Evolutionary conservation across 345 rosid species (phyloP).

Genomic region (Schrenkiella parvula): DNA sequence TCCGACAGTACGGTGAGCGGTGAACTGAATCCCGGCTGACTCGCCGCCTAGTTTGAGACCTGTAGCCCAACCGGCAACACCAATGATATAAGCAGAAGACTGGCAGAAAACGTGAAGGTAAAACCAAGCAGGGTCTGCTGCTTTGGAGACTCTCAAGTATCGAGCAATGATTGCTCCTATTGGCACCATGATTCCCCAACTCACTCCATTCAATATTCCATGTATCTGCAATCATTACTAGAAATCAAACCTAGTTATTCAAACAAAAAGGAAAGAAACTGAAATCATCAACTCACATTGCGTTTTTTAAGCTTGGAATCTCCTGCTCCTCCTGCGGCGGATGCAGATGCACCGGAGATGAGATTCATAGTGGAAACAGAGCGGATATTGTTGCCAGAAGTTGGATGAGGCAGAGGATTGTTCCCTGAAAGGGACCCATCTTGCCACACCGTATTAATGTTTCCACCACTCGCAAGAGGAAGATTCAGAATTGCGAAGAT

Average conservation of each 20-base stretch:
- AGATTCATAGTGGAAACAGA: conserved; percentile 61
- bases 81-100: conserved; percentile 57
- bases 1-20: conserved; percentile 60
- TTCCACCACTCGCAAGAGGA: conserved; percentile 28
- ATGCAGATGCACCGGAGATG: conserved; percentile 44
- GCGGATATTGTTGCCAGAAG: conserved; percentile 52
- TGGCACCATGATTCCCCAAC: conserved; percentile 94
- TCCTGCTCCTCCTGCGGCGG: conserved; percentile 28
- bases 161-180: conserved; percentile 68
- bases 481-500: conserved; percentile 61
- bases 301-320: conserved; percentile 39
- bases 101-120: conserved; percentile 77
- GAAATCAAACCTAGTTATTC: not conserved
- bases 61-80: conserved; percentile 84
- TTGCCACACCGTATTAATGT: conserved; percentile 80
- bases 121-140: conserved; percentile 90
- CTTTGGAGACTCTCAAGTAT: conserved; percentile 70
- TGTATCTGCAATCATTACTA: conserved; percentile 52
- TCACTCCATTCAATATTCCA: conserved; percentile 69
- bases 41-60: conserved; percentile 84
- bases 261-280: not conserved
- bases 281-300: conserved; percentile 45
- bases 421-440: conserved; percentile 56
- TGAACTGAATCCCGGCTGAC: conserved; percentile 45
- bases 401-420: conserved; percentile 39